Base-by-base conservation (phyloP, 1,139 yeast species). In the Hyphopichia pseudoburtonii region DNA sequence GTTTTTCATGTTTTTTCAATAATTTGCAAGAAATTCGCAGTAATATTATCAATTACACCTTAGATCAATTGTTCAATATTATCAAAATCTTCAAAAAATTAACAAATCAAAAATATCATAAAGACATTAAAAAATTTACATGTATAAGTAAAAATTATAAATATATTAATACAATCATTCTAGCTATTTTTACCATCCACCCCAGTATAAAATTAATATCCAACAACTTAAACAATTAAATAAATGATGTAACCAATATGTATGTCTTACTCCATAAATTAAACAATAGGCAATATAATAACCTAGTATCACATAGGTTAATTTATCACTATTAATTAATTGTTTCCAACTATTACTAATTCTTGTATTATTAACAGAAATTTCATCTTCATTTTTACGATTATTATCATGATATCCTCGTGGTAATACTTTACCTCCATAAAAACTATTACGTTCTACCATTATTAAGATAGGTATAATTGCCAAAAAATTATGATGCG, bases 401-500 rank as follows among this genome's bases (percentile, higher is more conserved):
- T n/a, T n/a, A n/a, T n/a, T n/a, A n/a, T n/a, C n/a, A n/a, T n/a
- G n/a, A n/a, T n/a, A n/a, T n/a, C n/a, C n/a, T n/a, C n/a, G n/a
- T 16, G 34, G 34, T 22, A 31, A 24, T 16, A 31, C 16, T 11
- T 31, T 17, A 16, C 34, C 28, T 5, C 15, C 17, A 18, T 9
- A 22, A 10, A n/a, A 12, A 24, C 14, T 66, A 48, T 79, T 73
- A 30, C 66, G 56, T 42, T 74, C 78, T 28, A 74, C 71, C 27
- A 82, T 50, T 7, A 77, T 45, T 11, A 83, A 64, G 1, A 82
- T 76, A 1, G 92, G 90, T 10, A 81, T 56, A 15, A 85, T 74
- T 0, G 89, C 82, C 40, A 84, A 56, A 34, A 82, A 64, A 51
- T 84, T 84, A 54, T 84, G 92, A 54, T 84, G 92, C 0, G 90